Conservation (phyloP, 331 rosid genomes). For the Acacia pycnantha region DNA sequence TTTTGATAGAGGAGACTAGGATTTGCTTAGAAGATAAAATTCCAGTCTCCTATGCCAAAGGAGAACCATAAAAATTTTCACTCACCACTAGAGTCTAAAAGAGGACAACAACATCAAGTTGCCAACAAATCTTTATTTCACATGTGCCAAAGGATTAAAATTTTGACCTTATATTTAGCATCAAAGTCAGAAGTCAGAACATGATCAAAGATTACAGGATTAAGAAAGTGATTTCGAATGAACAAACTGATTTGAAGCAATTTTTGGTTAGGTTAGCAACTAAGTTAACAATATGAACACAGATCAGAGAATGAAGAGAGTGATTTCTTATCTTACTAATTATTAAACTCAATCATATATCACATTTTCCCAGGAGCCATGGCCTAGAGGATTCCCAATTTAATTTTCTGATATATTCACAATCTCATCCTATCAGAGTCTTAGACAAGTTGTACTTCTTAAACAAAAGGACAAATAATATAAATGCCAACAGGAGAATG, state of each 20-base stretch:
- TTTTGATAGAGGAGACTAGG: conserved; percentile 21
- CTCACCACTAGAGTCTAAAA: background rate
- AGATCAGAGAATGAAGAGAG: background rate
- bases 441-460: background rate
- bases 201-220: background rate
- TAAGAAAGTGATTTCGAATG: background rate
- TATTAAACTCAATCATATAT: background rate
- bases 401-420: conserved; percentile 9
- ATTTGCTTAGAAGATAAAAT: conserved; percentile 19
- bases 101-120: background rate
- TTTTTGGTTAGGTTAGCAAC: background rate
- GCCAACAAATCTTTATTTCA: background rate
- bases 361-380: background rate
- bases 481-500: background rate
- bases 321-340: background rate
- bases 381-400: background rate
- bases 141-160: background rate
- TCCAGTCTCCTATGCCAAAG: background rate
- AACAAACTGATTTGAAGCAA: background rate
- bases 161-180: background rate
- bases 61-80: background rate
- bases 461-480: background rate
- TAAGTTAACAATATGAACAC: background rate
- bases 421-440: background rate
- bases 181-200: background rate